Percentiles rank a stretch among this genome's conserved stretches.
phyloP scores from a whole-genome alignment of 345 rosid genomes.

The Lepidium africanum region DNA sequence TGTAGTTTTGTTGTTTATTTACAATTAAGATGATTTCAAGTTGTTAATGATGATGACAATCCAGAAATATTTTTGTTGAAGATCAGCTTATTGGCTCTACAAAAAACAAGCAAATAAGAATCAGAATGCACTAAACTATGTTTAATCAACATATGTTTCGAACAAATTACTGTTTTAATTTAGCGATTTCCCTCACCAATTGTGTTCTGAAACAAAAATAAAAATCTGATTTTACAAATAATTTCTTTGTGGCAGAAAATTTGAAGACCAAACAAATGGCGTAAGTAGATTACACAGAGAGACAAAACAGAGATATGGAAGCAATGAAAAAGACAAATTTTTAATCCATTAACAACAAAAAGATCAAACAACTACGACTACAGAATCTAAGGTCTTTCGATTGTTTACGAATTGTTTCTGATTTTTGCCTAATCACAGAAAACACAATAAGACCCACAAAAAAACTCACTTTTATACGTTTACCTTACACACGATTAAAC shows the following conservation, averaged over 20 bases:
- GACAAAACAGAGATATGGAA: constrained; percentile 1
- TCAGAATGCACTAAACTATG: neutral
- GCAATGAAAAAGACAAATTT: constrained; percentile 4
- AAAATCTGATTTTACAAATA: neutral
- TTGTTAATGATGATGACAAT: neutral
- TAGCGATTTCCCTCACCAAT: neutral
- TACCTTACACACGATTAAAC: neutral
- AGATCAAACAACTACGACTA: neutral
- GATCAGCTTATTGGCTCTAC: constrained; percentile 4
- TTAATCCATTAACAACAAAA: neutral
- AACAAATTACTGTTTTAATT: neutral
- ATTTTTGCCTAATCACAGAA: neutral
- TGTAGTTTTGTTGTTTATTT: neutral
- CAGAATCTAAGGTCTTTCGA: neutral
- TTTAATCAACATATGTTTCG: neutral
- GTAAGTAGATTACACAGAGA: neutral
- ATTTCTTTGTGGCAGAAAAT: neutral
- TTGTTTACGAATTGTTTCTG: neutral
- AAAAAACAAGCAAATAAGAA: neutral
- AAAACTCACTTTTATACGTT: neutral
- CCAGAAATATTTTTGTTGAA: neutral
- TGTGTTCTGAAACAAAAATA: neutral
- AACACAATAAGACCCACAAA: neutral
- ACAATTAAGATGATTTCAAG: neutral
- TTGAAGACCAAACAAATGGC: constrained; percentile 15